phyloP scores from a whole-genome alignment of 2,329 filamentous ascomycete species.

The Fusarium austroafricanum region DNA sequence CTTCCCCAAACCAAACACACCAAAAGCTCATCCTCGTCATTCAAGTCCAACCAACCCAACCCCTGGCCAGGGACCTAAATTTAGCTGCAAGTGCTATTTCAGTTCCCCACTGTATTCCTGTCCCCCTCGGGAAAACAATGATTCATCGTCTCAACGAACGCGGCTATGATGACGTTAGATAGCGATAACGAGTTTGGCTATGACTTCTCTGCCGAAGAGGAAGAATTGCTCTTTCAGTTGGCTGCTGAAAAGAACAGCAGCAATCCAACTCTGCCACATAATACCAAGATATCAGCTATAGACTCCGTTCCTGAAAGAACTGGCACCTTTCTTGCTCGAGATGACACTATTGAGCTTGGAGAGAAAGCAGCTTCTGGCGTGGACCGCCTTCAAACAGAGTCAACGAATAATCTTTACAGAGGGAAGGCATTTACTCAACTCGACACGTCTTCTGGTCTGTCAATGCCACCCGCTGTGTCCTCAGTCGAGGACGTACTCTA shows the following conservation, averaged over 20 bases:
- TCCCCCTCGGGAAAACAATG: slow-evolving; percentile 29
- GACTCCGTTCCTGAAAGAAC: slow-evolving; percentile 42
- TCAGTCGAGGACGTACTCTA: slow-evolving; percentile 54
- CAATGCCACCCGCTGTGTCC: slow-evolving; percentile 23
- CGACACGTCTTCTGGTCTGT: slow-evolving; percentile 1
- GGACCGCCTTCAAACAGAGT: slow-evolving; percentile 5
- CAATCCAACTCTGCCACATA: not conserved
- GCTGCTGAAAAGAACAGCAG: slow-evolving; percentile 38
- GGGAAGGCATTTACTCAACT: slow-evolving; percentile 6
- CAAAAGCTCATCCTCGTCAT: slow-evolving; percentile 10
- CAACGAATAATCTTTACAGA: slow-evolving; percentile 8
- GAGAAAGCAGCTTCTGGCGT: slow-evolving; percentile 1
- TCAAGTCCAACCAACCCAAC: not conserved
- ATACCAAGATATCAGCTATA: slow-evolving; percentile 30
- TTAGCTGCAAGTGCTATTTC: slow-evolving; percentile 8
- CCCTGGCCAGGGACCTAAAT: slow-evolving; percentile 4
- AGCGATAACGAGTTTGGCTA: slow-evolving; percentile 60
- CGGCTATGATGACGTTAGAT: slow-evolving; percentile 43
- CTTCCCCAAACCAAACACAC: slow-evolving; percentile 5
- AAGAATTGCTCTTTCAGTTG: slow-evolving; percentile 54
- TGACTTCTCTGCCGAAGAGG: slow-evolving; percentile 61
- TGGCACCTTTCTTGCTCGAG: slow-evolving; percentile 8
- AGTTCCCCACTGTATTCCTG: slow-evolving; percentile 10
- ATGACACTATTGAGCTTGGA: slow-evolving; percentile 19
- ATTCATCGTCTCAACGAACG: slow-evolving; percentile 31